These are phyloP conservation scores for Lactarius sp. DNA, from an alignment of 768 basidiomycete species.

Conservation along the genomic window DNA sequence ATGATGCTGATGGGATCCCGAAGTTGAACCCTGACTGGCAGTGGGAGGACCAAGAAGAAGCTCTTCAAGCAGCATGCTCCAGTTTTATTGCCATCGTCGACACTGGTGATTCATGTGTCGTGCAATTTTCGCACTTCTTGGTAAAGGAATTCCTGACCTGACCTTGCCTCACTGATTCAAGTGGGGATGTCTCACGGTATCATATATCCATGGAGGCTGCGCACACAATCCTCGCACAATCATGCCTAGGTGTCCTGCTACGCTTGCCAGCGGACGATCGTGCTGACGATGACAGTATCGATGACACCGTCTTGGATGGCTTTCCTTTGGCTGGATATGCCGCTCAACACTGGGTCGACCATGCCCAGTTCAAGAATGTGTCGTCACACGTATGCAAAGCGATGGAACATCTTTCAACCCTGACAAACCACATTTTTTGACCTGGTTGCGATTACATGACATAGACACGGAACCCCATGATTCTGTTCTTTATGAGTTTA, in stretches of 20 bases:
- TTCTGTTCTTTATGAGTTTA: background rate
- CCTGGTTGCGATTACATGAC: background rate
- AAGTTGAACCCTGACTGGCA: background rate
- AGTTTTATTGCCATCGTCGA: background rate
- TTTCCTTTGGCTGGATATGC: background rate
- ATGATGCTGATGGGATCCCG: background rate
- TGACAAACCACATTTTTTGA: background rate
- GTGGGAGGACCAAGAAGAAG: background rate
- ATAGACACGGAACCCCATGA: background rate
- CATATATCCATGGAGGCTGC: background rate
- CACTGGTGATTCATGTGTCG: background rate
- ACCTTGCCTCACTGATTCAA: background rate
- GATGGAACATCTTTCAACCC: background rate
- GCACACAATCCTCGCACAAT: background rate
- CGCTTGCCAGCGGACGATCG: background rate
- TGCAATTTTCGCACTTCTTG: background rate
- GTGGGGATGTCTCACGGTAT: background rate
- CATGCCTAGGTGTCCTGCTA: background rate
- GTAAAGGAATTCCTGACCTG: background rate
- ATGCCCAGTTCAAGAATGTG: background rate
- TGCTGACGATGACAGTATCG: background rate
- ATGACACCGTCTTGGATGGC: background rate
- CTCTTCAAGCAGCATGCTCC: background rate
- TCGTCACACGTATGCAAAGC: background rate
- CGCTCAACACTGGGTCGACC: background rate